Base-by-base conservation (phyloP, 192 early-diverging fungal species). In the Obelidium mucronatum region DNA sequence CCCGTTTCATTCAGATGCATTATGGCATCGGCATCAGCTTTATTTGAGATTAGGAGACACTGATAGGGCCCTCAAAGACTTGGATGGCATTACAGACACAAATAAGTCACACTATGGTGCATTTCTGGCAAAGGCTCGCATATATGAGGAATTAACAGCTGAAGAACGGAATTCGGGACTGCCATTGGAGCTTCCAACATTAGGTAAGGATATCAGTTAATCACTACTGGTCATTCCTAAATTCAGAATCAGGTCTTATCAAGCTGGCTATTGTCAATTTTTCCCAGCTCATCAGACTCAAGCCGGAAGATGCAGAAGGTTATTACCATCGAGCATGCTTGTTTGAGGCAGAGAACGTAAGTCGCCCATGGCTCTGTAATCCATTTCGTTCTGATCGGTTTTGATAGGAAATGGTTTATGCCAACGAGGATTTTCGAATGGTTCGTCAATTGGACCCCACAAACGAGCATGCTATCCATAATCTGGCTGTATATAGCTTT, bases 11-110 rank as follows among this genome's bases (percentile, higher is more conserved):
- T 81, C 87, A 1, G 87, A 88, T 63, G 84, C 81, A 0, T 54
- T 78, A 17, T 88, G 87, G 87, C 80, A 83, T 59, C 73, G 87
- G 31, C 87, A 88, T 66, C 87, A 88, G 63, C 71, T 88, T 28
- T 72, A 81, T 64, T 70, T 88, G 37, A 28, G 82, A 44, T 53
- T 36, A 44, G 79, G 80, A 30, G 71, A 86, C 64, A 76, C 80
- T 2, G 83, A 88, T 44, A 34, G 56, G 2, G 87, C 84, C 3
- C 40, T 88, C 1, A 73, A 77, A 44, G 87, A 88, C 65, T 72
- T 88, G 35, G 84, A 88, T 61, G 74, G 78, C 1, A 84, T 88
- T 37, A 86, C 87, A 13, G 87, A 84, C 17, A 81, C 74, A 15
- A 86, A 88, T 62, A 82, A 81, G 59, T 73, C 15, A 1, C 63